Conservation (phyloP, 2,329 filamentous ascomycete species). For the Exophiala aquamarina region DNA sequence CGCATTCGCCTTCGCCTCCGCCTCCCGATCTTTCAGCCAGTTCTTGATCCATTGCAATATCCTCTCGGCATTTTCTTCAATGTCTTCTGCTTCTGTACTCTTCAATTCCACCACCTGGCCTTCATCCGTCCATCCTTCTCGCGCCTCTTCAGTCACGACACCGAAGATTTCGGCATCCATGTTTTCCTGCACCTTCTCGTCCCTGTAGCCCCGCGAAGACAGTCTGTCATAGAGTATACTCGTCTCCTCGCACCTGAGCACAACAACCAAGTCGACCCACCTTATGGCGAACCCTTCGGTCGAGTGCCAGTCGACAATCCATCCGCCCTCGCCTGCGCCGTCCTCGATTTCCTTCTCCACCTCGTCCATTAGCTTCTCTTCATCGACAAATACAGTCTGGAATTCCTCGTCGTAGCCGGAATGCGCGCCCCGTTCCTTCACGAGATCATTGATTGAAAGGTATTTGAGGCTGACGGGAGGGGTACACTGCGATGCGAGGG, state of each 20-base stretch:
- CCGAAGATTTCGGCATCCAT: slow-evolving; percentile 98
- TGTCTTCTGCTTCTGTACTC: slow-evolving; percentile 78
- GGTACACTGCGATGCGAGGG: slow-evolving; percentile 17
- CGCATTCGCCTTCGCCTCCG: slow-evolving; percentile 30
- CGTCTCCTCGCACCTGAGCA: slow-evolving; percentile 75
- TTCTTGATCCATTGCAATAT: slow-evolving; percentile 78
- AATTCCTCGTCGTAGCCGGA: slow-evolving; percentile 85
- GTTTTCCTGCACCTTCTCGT: slow-evolving; percentile 91
- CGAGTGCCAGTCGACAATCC: slow-evolving; percentile 96
- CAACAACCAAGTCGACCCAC: slow-evolving; percentile 94
- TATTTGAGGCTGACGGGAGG: slow-evolving; percentile 77
- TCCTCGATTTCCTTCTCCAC: slow-evolving; percentile 75
- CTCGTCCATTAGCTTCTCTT: slow-evolving; percentile 91
- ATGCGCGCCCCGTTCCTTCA: slow-evolving; percentile 83
- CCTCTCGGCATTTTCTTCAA: slow-evolving; percentile 84
- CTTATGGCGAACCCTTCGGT: slow-evolving; percentile 91
- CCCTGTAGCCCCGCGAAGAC: slow-evolving; percentile 70
- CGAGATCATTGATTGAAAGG: slow-evolving; percentile 84
- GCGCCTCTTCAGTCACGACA: slow-evolving; percentile 84
- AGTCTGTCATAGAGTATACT: slow-evolving; percentile 81
- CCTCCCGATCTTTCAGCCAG: slow-evolving; percentile 65
- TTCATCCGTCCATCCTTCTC: slow-evolving; percentile 72
- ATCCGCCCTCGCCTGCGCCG: slow-evolving; percentile 62
- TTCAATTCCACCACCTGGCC: slow-evolving; percentile 79
- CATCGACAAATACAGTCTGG: slow-evolving; percentile 89